Base-by-base conservation (phyloP, 805 yeast genomes). In the Groenewaldozyma tartarivorans region DNA sequence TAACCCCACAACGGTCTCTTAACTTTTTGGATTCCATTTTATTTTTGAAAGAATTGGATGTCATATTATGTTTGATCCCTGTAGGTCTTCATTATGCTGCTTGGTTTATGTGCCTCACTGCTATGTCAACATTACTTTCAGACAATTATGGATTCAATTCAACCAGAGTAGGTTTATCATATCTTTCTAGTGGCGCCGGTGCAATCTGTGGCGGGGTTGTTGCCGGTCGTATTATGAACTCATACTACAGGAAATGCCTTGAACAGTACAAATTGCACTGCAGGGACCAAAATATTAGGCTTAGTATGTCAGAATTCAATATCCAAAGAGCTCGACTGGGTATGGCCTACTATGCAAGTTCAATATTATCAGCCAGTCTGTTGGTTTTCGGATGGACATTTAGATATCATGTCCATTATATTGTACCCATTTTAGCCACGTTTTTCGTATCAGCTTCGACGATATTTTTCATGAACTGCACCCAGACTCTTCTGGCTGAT, bases 341-440 rank as follows among this genome's bases (percentile, higher is more conserved):
- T n/a, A 63, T 71, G 5, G 64, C 67, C 4, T 53, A 63, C 6
- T 44, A 67, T 15, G 73, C 81, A 2, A 56, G 74, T 2, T 32
- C 61, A 2, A 29, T 74, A 4, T 53, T 71, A 3, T 48, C 58
- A 20, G 67, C 66, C 0, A 67, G 71, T 5, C 49, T 73, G 0
- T 45, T 79, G 1, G 59, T 76, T 20, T 81, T 72, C 57, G 94
- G 94, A 1, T 85, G 95, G 94, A 74, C 85, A 45, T 52, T 84
- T 11, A 64, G 72, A 26, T 58, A 61, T 20, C 57, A 63, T 21
- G 67, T 69, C 3, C 64, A 67, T 33, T 58, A 78, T 24, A 68
- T 78, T 0, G 73, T 75, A 0, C 74, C 82, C 3, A 61, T 84
- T 13, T 68, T 83, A 1, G 63, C 74, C 45, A 66, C 79, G 4